These are phyloP conservation scores for Eucalyptus albens DNA, from an alignment of 345 rosid genomes.

Conservation along the genomic window DNA sequence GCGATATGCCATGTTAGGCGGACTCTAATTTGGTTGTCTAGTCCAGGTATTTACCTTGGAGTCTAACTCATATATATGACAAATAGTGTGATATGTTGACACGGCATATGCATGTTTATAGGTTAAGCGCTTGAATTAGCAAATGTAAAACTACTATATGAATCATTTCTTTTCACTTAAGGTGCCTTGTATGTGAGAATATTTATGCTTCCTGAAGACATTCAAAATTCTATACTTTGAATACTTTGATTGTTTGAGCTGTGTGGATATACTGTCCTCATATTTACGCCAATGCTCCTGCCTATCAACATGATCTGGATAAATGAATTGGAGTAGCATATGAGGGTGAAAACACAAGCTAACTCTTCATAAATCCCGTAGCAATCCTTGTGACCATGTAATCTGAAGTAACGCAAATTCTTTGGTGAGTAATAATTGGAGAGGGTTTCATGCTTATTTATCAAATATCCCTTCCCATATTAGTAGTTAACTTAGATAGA, in stretches of 20 bases:
- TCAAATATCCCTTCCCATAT: background rate
- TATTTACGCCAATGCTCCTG: background rate
- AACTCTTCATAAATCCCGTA: background rate
- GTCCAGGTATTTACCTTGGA: background rate
- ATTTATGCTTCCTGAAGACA: background rate
- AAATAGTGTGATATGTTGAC: background rate
- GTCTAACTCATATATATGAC: background rate
- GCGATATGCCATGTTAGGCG: background rate
- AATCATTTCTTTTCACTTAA: background rate
- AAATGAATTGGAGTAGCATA: background rate
- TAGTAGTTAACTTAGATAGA: background rate
- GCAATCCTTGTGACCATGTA: background rate
- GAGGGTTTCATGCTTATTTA: background rate
- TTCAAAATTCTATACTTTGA: background rate
- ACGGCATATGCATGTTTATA: background rate
- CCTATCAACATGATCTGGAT: background rate
- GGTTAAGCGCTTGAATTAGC: background rate
- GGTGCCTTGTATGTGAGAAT: background rate
- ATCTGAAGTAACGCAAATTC: background rate
- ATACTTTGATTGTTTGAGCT: background rate
- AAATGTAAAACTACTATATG: background rate
- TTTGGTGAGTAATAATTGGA: background rate
- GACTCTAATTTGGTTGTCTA: background rate
- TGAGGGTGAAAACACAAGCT: background rate
- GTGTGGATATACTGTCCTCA: background rate